Base-by-base conservation (phyloP, 257 asterid species). In the Nyctanthes arbortristis region DNA sequence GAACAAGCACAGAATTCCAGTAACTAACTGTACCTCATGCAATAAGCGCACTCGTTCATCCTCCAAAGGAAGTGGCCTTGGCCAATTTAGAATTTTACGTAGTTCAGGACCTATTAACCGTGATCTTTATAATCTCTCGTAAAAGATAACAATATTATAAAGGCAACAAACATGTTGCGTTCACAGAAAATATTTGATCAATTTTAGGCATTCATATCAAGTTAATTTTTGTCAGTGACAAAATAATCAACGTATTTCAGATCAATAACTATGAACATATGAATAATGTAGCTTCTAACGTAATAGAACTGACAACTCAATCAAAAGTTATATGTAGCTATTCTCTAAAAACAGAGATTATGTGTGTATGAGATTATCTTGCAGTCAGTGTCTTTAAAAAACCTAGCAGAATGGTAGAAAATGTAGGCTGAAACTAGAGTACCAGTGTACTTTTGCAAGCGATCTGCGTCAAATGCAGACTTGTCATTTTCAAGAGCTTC, bases 361-460 rank as follows among this genome's bases (percentile, higher is more conserved):
- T 22, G 59, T 43, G n/a, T 1, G 3, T 22, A 8, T 22, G n/a
- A n/a, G n/a, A n/a, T n/a, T n/a, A n/a, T n/a, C n/a, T n/a, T n/a
- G n/a, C n/a, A n/a, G n/a, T n/a, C n/a, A n/a, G n/a, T n/a, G n/a
- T n/a, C n/a, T n/a, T n/a, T n/a, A n/a, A n/a, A n/a, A n/a, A n/a
- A n/a, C n/a, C n/a, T n/a, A n/a, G n/a, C n/a, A n/a, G 35, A 63
- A 9, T 31, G 5, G 61, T 33, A 25, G 2, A 22, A 33, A 24
- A 45, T 9, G 29, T 27, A 22, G 16, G 11, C 1, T 16, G 39
- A 37, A 54, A 7, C 24, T 1, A 25, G 24, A 52, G 22, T 87
- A 89, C 99, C 99, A n/a, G 92, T 89, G 81, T 84, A 89, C 74
- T 86, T 91, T 79, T 88, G 97, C 54, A 94, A 80, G 33, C 96